Percentiles rank a stretch among this genome's conserved stretches.
Evolutionary conservation across 306 rosid species (phyloP).

Genomic region (Malus domestica): ASM211411v1 NC_041803.1:4054501-4055000

Average conservation of each 20-base stretch:
- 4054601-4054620: slow-evolving; percentile 32
- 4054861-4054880: slow-evolving; percentile 30
- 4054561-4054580: slow-evolving; percentile 18
- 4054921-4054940: slow-evolving; percentile 39
- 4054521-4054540: slow-evolving; percentile 34
- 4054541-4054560: slow-evolving; percentile 18
- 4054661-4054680: slow-evolving; percentile 14
- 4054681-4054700: slow-evolving; percentile 17
- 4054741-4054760: slow-evolving; percentile 24
- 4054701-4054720: slow-evolving; percentile 26
- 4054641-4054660: slow-evolving; percentile 18
- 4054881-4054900: slow-evolving; percentile 28
- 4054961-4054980: slow-evolving; percentile 98
- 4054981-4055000: slow-evolving; percentile 93
- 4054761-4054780: slow-evolving; percentile 31
- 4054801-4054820: slow-evolving; percentile 20
- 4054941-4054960: slow-evolving; percentile 59
- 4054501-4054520: slow-evolving; percentile 64
- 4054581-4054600: slow-evolving; percentile 37
- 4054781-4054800: slow-evolving; percentile 27
- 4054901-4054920: slow-evolving; percentile 25
- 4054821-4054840: slow-evolving; percentile 22
- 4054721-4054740: slow-evolving; percentile 18
- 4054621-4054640: slow-evolving; percentile 32
- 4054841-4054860: slow-evolving; percentile 24